phyloP scores from a whole-genome alignment of 345 rosid species.

The Arabidopsis arenosa region DNA sequence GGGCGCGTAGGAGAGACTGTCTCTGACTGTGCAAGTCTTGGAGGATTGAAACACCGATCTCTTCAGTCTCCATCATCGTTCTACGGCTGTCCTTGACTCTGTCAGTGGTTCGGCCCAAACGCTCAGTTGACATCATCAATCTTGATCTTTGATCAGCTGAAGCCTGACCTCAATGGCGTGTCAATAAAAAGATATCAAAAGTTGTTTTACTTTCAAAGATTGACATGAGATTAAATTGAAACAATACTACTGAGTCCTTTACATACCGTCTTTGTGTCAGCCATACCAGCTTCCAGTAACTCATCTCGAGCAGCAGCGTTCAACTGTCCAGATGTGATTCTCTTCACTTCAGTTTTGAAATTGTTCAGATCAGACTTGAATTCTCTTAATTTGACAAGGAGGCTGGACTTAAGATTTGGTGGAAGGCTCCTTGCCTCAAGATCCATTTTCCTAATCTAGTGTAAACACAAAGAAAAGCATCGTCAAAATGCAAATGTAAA shows the following conservation, averaged over 20 bases:
- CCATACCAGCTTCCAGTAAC: conserved; percentile 78
- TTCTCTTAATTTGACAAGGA: conserved; percentile 81
- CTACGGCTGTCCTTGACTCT: conserved; percentile 87
- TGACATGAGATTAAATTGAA: not conserved
- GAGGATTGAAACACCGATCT: conserved; percentile 96
- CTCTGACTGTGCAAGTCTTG: conserved; percentile 92
- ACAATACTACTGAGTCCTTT: not conserved
- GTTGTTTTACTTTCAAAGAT: not conserved
- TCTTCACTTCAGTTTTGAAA: conserved; percentile 72
- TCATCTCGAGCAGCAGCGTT: conserved; percentile 71
- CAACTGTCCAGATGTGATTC: conserved; percentile 58
- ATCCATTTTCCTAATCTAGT: conserved; percentile 85
- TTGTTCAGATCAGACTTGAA: conserved; percentile 87
- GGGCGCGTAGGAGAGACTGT: conserved; percentile 78
- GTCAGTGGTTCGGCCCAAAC: conserved; percentile 67
- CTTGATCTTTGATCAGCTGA: conserved; percentile 94
- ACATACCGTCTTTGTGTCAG: conserved; percentile 67
- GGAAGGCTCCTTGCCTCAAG: conserved; percentile 83
- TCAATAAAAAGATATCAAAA: not conserved
- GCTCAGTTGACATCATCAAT: conserved; percentile 77
- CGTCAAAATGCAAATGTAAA: not conserved
- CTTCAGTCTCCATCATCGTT: conserved; percentile 97
- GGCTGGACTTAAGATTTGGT: conserved; percentile 68
- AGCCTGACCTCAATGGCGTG: conserved; percentile 50
- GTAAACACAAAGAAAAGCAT: not conserved